Evolutionary conservation across 2,329 filamentous ascomycete species (phyloP), one percentile per base, ranked within the genome.

Genomic region (Periconia sp.): DNA sequence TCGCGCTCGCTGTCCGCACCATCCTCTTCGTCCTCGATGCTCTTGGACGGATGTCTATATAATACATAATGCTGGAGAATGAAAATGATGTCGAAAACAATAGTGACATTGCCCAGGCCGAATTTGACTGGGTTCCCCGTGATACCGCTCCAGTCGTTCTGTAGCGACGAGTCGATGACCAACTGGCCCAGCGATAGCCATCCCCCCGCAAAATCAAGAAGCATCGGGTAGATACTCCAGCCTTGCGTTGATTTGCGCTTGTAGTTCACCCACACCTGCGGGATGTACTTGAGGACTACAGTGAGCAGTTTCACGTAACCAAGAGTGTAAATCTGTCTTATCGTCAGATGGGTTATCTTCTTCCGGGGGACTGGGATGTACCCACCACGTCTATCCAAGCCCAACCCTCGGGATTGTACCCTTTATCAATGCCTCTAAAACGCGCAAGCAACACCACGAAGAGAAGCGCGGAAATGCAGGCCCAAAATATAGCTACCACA

Each of bases 111-210:
- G 14, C 90, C 89, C 41, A 97, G 81, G 2, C 87, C 85, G 54
- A 97, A 85, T 77, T 97, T 99, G 63, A 94, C 88, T 0, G 92
- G 91, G 72, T 97, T 97, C 1, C 92, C 93, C 0, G 88, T 92
- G 53, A 97, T 81, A 19, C 93, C 94, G 45, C 87, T 89, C 92
- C 93, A 97, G 76, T 96, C 91, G 51, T 82, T 82, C 72, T 94
- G 87, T 37, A 95, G 76, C 54, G 88, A 91, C 55, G 91, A 92
- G 76, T 97, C 94, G 56, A 97, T 86, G 19, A 87, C 77, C 57
- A 96, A 82, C 75, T 99, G 94, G 2, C 83, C 76, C 49, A 97
- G 81, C 55, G 91, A 96, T 47, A 97, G 78, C 17, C 94, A 69
- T 35, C 93, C 92, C 37, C 94, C 94, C 1, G 81, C 78, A 55